Conservation (phyloP, 2,329 filamentous ascomycete species). For the Aspergillus ochraceoroseus region DNA sequence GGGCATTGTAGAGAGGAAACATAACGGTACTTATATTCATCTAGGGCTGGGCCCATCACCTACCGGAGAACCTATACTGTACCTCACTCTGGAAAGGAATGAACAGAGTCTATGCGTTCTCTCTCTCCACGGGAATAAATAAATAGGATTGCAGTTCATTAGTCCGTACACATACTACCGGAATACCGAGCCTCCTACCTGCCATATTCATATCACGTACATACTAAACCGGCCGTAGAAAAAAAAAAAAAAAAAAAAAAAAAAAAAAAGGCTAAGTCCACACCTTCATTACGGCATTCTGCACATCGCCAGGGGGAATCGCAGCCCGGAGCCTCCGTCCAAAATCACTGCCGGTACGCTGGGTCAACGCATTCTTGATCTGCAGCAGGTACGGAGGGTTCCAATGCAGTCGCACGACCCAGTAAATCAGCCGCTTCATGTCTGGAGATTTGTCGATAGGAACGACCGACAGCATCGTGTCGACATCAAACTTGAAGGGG, state of each 20-base stretch:
- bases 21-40: too few relatives aligned
- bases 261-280: conserved; percentile 6
- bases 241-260: conserved; percentile 2
- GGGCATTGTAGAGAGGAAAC: too few relatives aligned
- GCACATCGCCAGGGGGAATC: conserved; percentile 7
- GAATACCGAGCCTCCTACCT: too few relatives aligned
- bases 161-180: too few relatives aligned
- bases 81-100: too few relatives aligned
- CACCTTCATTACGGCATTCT: conserved; percentile 9
- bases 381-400: conserved; percentile 63
- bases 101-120: too few relatives aligned
- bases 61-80: too few relatives aligned
- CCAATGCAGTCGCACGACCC: conserved; percentile 65
- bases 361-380: conserved; percentile 55
- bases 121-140: too few relatives aligned
- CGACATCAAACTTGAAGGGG: conserved; percentile 70
- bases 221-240: neutral
- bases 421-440: conserved; percentile 37
- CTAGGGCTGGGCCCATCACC: too few relatives aligned
- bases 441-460: conserved; percentile 58
- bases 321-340: conserved; percentile 1
- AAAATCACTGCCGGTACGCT: conserved; percentile 10
- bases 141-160: too few relatives aligned
- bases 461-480: conserved; percentile 71
- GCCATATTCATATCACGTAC: neutral